Evolutionary conservation across 345 rosid species (phyloP), one percentile per base, ranked within the genome.

Genomic region (Euphorbia pulcherrima): DNA sequence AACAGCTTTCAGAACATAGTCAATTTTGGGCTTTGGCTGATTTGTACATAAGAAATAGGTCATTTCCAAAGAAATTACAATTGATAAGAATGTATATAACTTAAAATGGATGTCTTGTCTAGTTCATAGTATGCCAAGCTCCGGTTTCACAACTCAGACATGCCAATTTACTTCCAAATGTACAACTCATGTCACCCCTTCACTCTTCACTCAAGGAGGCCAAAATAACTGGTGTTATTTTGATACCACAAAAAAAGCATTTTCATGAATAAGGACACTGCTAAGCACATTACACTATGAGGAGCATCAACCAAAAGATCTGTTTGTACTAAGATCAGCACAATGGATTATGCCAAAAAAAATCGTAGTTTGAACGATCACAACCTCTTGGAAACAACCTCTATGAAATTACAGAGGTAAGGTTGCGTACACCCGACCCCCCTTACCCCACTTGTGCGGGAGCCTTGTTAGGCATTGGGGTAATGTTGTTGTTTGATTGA

Each of bases 21-120:
- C 97, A 63, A 95, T 95, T 77, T 84, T 92, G 6, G 98, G 99
- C 86, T 90, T 87, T 72, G 99, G 99, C 97, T 95, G 94, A 62
- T 44, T 44, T 8, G 60, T 41, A 63, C 20, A 9, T 20, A 47
- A 51, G 47, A 51, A 69, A 46, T 62, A 60, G 64, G 62, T 67
- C 64, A 77, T 33, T 74, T 68, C 40, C 39, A 64, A 47, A 72
- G 72, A n/a, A 53, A 44, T 50, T 29, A 1, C 7, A 60, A 51
- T 27, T 57, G 24, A 46, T 44, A 23, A n/a, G 67, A 4, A 37
- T 14, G 6, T 40, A 48, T 60, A n/a, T 73, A 54, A 55, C 30
- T 14, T 20, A 26, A 5, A 61, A 21, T 11, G 53, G 58, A 68
- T 60, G 16, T n/a, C n/a, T n/a, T 50, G 23, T 30, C 41, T 30